Percentiles rank a stretch among this genome's conserved stretches.
phyloP scores from a whole-genome alignment of 257 asterid genomes.

The Nicotiana paniculata region DNA sequence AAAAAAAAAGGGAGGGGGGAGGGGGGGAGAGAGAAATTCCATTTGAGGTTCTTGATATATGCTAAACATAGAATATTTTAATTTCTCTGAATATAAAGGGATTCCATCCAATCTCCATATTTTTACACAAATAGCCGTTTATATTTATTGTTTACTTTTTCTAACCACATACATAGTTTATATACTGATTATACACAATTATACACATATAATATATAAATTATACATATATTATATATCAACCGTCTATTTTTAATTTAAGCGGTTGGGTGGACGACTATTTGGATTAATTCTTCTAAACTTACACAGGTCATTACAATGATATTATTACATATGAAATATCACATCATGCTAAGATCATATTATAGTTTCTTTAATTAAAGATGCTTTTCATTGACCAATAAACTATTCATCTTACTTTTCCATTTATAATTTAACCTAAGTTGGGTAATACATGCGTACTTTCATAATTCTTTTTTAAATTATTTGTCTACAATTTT shows the following conservation, averaged over 20 bases:
- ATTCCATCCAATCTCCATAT: not conserved
- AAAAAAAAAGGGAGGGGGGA: too few species aligned
- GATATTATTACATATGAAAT: not conserved
- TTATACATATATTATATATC: too few species aligned
- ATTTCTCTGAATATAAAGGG: not conserved
- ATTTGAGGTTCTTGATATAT: not conserved
- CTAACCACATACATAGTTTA: too few species aligned
- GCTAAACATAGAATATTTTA: not conserved
- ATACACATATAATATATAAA: too few species aligned
- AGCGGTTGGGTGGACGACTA: too few species aligned
- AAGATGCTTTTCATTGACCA: not conserved
- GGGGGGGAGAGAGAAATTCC: too few species aligned
- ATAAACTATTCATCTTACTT: not conserved
- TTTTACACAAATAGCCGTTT: too few species aligned
- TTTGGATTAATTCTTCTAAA: too few species aligned
- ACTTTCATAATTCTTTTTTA: not conserved
- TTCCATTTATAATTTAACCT: not conserved
- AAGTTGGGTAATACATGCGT: not conserved
- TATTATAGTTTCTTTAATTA: not conserved
- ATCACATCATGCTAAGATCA: not conserved
- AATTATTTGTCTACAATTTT: not conserved
- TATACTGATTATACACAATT: too few species aligned
- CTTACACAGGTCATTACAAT: not conserved
- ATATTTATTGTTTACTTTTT: too few species aligned
- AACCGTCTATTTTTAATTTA: too few species aligned